A percentile compares a stretch with the other conserved stretches of the same genome.
Evolutionary conservation across 1,139 yeast genomes (phyloP).

Genomic region (Blastobotrys ciferrii): DNA sequence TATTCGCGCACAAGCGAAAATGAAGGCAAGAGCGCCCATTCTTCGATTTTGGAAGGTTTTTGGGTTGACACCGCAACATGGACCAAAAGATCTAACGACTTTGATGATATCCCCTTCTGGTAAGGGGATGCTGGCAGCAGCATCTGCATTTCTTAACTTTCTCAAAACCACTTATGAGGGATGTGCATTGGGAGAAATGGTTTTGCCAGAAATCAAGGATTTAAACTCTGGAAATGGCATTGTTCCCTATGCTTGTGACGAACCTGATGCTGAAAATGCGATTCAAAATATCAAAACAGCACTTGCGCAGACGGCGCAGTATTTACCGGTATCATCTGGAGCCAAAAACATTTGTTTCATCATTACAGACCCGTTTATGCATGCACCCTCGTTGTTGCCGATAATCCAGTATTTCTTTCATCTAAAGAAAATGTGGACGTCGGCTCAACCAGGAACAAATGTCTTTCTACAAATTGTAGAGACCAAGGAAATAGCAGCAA

Average conservation of each 20-base stretch:
- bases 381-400: constrained; percentile 15
- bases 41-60: constrained; percentile 41
- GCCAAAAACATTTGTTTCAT: constrained; percentile 10
- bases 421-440: constrained; percentile 27
- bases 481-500: constrained; percentile 47
- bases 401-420: constrained; percentile 19
- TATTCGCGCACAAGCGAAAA: constrained; percentile 28
- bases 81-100: constrained; percentile 32
- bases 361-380: constrained; percentile 17
- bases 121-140: constrained; percentile 28
- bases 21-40: constrained; percentile 38
- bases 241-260: constrained; percentile 9
- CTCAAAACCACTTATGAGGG: constrained; percentile 38
- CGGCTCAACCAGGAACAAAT: constrained; percentile 9
- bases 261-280: constrained; percentile 8
- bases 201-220: constrained; percentile 29
- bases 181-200: constrained; percentile 36
- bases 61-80: constrained; percentile 37
- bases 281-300: constrained; percentile 10
- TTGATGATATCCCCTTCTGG: constrained; percentile 35
- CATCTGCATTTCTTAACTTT: constrained; percentile 28
- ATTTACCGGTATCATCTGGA: constrained; percentile 1
- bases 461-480: constrained; percentile 48
- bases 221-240: constrained; percentile 23
- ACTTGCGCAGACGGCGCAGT: constrained; percentile 2